Evolutionary conservation across 371 early-diverging fungal species (phyloP).

Genomic region (Coemansia sp.): DNA sequence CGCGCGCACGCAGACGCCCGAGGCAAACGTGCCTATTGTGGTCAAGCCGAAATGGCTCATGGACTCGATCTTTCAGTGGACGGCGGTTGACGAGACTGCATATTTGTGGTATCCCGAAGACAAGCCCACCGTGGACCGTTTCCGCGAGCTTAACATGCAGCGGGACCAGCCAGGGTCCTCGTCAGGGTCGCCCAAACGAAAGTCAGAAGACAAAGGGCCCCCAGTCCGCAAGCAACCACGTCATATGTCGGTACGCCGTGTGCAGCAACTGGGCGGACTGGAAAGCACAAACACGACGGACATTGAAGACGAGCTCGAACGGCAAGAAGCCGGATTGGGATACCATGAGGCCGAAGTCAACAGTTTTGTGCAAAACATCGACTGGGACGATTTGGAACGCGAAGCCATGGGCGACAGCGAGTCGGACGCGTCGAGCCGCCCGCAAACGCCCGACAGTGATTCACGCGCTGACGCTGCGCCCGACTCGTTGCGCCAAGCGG

Average conservation of each 20-base stretch:
- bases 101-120: slow-evolving; percentile 40
- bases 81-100: slow-evolving; percentile 34
- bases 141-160: background rate
- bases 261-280: slow-evolving; percentile 11
- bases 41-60: slow-evolving; percentile 50
- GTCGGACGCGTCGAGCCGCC: slow-evolving; percentile 14
- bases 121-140: slow-evolving; percentile 8
- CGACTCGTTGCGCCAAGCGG: slow-evolving; percentile 24
- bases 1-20: background rate
- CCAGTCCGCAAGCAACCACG: background rate
- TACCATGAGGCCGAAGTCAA: slow-evolving; percentile 41
- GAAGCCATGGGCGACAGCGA: slow-evolving; percentile 52
- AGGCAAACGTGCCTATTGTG: slow-evolving; percentile 20
- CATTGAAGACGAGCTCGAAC: slow-evolving; percentile 46
- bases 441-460: background rate
- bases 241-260: slow-evolving; percentile 13
- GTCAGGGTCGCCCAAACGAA: slow-evolving; percentile 17
- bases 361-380: slow-evolving; percentile 39
- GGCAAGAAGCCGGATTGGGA: slow-evolving; percentile 35
- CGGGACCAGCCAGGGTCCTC: background rate
- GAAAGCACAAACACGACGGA: slow-evolving; percentile 47
- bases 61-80: slow-evolving; percentile 48
- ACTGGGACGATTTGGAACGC: slow-evolving; percentile 53
- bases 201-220: slow-evolving; percentile 5
- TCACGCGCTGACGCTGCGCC: slow-evolving; percentile 9